A percentile compares a stretch with the other conserved stretches of the same genome.
phyloP scores from a whole-genome alignment of 2,329 filamentous ascomycete species.

The Knufia petricola region DNA sequence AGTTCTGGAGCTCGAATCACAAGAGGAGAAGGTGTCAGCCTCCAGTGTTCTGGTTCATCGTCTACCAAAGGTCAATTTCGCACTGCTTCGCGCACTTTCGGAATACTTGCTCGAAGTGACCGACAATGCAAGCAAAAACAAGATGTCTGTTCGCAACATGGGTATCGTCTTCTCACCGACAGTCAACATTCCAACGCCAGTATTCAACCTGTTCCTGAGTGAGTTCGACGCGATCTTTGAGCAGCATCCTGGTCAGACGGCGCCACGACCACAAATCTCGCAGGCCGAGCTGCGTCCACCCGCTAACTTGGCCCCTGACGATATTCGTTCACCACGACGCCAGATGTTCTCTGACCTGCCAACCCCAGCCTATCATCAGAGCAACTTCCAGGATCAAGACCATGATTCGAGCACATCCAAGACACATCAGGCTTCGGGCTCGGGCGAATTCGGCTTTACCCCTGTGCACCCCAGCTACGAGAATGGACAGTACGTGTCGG shows the following conservation, averaged over 20 bases:
- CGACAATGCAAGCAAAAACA: conserved; percentile 80
- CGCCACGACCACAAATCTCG: conserved; percentile 25
- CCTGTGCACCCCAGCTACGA: conserved; percentile 34
- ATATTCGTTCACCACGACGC: conserved; percentile 53
- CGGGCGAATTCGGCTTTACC: conserved; percentile 23
- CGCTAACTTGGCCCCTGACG: conserved; percentile 40
- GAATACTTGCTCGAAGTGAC: conserved; percentile 87
- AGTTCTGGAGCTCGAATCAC: conserved; percentile 69
- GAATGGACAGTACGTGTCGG: conserved; percentile 23
- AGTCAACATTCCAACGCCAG: conserved; percentile 86
- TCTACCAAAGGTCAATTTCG: conserved; percentile 70
- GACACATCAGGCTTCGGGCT: conserved; percentile 41
- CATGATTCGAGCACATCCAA: conserved; percentile 22
- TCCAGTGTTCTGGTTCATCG: conserved; percentile 70
- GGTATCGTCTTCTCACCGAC: conserved; percentile 98
- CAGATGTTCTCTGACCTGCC: conserved; percentile 60
- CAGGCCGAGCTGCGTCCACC: conserved; percentile 23
- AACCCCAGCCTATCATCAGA: conserved; percentile 53
- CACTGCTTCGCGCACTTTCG: conserved; percentile 73
- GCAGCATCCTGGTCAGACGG: conserved; percentile 43
- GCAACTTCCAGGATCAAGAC: conserved; percentile 34
- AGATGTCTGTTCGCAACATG: conserved; percentile 96
- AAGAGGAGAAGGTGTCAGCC: conserved; percentile 63
- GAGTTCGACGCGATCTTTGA: conserved; percentile 84
- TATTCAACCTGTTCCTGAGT: conserved; percentile 88